phyloP scores from a whole-genome alignment of 2,329 filamentous ascomycete species.

The Exophiala sideris region DNA sequence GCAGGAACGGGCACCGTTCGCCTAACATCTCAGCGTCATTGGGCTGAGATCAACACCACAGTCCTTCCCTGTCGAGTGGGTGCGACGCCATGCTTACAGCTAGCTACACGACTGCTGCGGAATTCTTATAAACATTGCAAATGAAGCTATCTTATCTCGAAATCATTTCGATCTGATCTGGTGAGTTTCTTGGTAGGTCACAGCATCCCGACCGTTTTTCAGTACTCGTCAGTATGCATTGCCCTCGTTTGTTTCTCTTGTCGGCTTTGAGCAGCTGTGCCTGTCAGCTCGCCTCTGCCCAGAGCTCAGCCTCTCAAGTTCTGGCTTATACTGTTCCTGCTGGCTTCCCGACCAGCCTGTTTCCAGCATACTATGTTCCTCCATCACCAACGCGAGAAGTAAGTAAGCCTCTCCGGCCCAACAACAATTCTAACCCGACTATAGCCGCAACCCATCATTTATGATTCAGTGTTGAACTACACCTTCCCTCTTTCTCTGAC shows the following conservation, averaged over 20 bases:
- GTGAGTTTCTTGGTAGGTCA: background rate
- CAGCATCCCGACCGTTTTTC: background rate
- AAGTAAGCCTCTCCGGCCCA: background rate
- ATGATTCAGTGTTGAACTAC: slow-evolving; percentile 53
- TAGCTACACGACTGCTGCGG: background rate
- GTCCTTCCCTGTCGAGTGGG: background rate
- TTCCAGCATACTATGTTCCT: slow-evolving; percentile 26
- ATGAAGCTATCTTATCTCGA: background rate
- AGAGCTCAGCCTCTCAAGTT: slow-evolving; percentile 6
- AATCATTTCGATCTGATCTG: background rate
- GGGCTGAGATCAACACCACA: background rate
- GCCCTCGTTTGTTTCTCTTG: slow-evolving; percentile 5
- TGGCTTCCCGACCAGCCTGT: slow-evolving; percentile 26
- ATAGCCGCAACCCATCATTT: slow-evolving; percentile 52
- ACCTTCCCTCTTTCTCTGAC: slow-evolving; percentile 56
- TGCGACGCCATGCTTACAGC: background rate
- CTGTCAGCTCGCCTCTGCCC: slow-evolving; percentile 11
- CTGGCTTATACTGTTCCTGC: slow-evolving; percentile 23
- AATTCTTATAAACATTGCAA: background rate
- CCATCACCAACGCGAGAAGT: slow-evolving; percentile 25
- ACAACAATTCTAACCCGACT: background rate
- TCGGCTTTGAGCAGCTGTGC: slow-evolving; percentile 10
- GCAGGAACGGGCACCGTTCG: background rate
- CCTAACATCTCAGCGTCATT: background rate
- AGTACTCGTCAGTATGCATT: slow-evolving; percentile 10